A percentile compares a stretch with the other conserved stretches of the same genome.
These are phyloP conservation scores for Hyphodiscus hymeniophilus DNA, from an alignment of 495 filamentous ascomycete genomes.

Conservation along the genomic window DNA sequence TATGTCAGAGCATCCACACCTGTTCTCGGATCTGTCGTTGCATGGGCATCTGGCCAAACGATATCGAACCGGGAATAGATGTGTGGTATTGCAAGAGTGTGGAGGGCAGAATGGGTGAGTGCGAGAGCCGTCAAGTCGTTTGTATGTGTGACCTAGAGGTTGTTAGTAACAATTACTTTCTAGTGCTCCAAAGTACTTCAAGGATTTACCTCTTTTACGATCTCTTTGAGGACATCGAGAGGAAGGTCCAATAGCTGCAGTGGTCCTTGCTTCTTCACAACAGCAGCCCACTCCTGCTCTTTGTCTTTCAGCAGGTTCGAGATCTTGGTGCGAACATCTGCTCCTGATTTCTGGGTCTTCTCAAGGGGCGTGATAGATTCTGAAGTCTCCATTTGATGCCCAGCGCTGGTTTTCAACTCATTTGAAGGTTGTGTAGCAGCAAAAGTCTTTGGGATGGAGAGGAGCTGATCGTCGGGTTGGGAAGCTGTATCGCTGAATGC, in stretches of 20 bases:
- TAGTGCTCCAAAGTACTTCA: neutral
- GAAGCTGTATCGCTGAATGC: constrained; percentile 17
- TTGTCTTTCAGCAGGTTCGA: constrained; percentile 32
- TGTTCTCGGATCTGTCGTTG: constrained; percentile 53
- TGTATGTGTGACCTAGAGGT: constrained; percentile 66
- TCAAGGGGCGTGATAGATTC: constrained; percentile 3
- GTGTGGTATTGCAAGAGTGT: constrained; percentile 69
- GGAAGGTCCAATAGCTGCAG: constrained; percentile 71
- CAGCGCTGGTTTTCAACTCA: constrained; percentile 9
- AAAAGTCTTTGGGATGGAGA: constrained; percentile 16
- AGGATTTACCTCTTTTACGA: constrained; percentile 72
- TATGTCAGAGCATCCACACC: constrained; percentile 90
- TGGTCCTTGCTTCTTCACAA: constrained; percentile 30
- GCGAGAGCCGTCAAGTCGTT: constrained; percentile 83
- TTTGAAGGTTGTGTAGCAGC: constrained; percentile 12
- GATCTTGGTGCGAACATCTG: constrained; percentile 17
- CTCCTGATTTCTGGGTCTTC: constrained; percentile 4
- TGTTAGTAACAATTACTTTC: constrained; percentile 5
- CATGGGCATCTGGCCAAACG: constrained; percentile 75
- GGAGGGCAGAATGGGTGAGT: constrained; percentile 75
- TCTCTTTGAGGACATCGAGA: constrained; percentile 76
- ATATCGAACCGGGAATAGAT: constrained; percentile 95
- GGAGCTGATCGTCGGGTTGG: constrained; percentile 19
- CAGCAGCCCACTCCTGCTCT: constrained; percentile 32
- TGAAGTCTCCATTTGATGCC: constrained; percentile 3